A percentile compares a stretch with the other conserved stretches of the same genome.
Conservation (phyloP, 306 rosid genomes). For the Phaseolus lunatus region DNA sequence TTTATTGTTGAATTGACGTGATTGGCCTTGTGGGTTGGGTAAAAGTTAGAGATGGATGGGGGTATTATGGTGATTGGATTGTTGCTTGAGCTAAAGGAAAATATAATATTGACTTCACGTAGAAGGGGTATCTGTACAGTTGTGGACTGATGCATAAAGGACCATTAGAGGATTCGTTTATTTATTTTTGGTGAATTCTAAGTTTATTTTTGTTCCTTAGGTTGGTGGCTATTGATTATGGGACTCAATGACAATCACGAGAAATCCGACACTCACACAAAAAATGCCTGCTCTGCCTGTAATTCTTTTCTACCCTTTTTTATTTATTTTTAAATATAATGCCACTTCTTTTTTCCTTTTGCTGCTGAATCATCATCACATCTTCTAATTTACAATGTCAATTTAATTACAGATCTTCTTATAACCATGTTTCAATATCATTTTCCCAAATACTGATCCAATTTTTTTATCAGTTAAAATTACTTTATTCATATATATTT, state of each 20-base stretch:
- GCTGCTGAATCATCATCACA: too few species aligned
- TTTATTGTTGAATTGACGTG: background rate
- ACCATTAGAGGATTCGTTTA: slow-evolving; percentile 23
- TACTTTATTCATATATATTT: too few species aligned
- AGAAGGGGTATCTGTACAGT: slow-evolving; percentile 60
- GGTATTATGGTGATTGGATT: slow-evolving; percentile 46
- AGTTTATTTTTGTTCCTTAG: slow-evolving; percentile 47
- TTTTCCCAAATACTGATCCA: too few species aligned
- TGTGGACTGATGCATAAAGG: slow-evolving; percentile 38
- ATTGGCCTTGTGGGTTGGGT: slow-evolving; percentile 16
- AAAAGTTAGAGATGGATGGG: slow-evolving; percentile 9
- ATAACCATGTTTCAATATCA: too few species aligned
- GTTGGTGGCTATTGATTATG: slow-evolving; percentile 49
- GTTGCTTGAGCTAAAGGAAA: slow-evolving; percentile 42
- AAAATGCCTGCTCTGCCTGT: slow-evolving; percentile 38
- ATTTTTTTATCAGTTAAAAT: too few species aligned
- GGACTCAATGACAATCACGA: slow-evolving; percentile 74
- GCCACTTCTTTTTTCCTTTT: too few species aligned
- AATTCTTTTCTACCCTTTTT: background rate
- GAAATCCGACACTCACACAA: slow-evolving; percentile 51
- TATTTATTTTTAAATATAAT: too few species aligned
- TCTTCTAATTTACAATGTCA: too few species aligned
- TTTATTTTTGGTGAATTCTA: slow-evolving; percentile 13
- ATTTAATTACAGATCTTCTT: too few species aligned
- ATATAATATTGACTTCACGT: slow-evolving; percentile 55